Percentiles rank a stretch among this genome's conserved stretches.
phyloP scores from a whole-genome alignment of 768 basidiomycete genomes.

The Auricularia sp. region DNA sequence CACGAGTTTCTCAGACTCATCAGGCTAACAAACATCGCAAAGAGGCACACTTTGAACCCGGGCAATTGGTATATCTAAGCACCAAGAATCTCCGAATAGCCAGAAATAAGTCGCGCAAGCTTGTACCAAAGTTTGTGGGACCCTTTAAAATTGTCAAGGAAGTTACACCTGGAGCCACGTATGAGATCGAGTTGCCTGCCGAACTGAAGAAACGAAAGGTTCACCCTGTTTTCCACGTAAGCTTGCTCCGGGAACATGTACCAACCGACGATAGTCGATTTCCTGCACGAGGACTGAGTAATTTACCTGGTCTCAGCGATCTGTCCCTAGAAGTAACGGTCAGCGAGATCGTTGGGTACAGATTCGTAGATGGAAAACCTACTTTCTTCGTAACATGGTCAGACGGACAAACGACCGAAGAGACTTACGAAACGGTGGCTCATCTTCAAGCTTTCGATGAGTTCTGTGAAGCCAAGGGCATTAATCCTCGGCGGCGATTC shows the following conservation, averaged over 20 bases:
- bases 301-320: not conserved
- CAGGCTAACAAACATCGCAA: conserved; percentile 17
- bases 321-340: not conserved
- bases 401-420: not conserved
- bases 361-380: not conserved
- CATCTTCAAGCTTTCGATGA: not conserved
- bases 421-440: not conserved
- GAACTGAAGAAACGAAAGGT: conserved; percentile 19
- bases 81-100: conserved; percentile 8
- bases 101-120: conserved; percentile 6
- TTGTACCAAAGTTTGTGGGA: conserved; percentile 8
- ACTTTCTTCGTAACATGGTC: not conserved
- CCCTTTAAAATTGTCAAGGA: conserved; percentile 2
- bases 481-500: not conserved
- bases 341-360: not conserved
- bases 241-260: conserved; percentile 19
- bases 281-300: conserved; percentile 18
- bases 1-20: conserved; percentile 21
- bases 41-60: not conserved
- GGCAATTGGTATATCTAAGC: conserved; percentile 8
- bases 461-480: not conserved
- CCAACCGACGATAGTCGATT: conserved; percentile 24
- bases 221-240: conserved; percentile 28
- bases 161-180: conserved; percentile 14
- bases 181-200: conserved; percentile 22